Percentiles rank a stretch among this genome's conserved stretches.
phyloP scores from a whole-genome alignment of 2,329 filamentous ascomycete species.

The Cryphonectria japonica region DNA sequence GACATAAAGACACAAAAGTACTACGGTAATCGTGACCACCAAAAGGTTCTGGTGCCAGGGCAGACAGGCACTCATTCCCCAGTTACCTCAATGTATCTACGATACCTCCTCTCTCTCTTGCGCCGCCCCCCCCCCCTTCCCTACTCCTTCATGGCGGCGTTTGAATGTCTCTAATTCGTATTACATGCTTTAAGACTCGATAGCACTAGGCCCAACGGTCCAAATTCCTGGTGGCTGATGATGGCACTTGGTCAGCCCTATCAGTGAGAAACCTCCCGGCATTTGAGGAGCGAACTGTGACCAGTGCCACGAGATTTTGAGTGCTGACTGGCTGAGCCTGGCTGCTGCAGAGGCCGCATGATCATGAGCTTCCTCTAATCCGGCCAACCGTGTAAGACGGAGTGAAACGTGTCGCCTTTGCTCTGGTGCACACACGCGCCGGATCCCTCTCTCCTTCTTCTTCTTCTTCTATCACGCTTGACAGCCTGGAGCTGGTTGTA shows the following conservation, averaged over 20 bases:
- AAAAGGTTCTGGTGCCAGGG: background rate
- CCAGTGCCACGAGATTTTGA: background rate
- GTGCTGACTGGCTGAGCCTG: slow-evolving; percentile 22
- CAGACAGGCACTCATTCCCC: background rate
- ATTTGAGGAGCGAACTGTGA: slow-evolving; percentile 23
- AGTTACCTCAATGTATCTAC: background rate
- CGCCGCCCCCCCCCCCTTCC: background rate
- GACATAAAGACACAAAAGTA: background rate
- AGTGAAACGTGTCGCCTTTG: too few species aligned
- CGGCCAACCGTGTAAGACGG: too few species aligned
- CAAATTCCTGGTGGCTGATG: slow-evolving; percentile 1
- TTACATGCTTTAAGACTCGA: background rate
- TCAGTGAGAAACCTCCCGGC: slow-evolving; percentile 11
- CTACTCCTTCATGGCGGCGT: background rate
- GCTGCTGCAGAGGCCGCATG: slow-evolving; percentile 13
- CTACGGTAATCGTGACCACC: background rate
- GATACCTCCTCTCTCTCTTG: background rate
- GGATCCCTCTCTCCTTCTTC: too few species aligned
- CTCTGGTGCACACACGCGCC: background rate
- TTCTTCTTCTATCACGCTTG: background rate
- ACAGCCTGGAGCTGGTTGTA: background rate
- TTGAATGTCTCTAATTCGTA: background rate
- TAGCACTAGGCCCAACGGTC: background rate
- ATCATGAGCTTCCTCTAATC: background rate
- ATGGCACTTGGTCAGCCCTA: slow-evolving; percentile 24